Evolutionary conservation across 805 yeast species (phyloP).

Genomic region (Suhomyces pyralidae): DNA sequence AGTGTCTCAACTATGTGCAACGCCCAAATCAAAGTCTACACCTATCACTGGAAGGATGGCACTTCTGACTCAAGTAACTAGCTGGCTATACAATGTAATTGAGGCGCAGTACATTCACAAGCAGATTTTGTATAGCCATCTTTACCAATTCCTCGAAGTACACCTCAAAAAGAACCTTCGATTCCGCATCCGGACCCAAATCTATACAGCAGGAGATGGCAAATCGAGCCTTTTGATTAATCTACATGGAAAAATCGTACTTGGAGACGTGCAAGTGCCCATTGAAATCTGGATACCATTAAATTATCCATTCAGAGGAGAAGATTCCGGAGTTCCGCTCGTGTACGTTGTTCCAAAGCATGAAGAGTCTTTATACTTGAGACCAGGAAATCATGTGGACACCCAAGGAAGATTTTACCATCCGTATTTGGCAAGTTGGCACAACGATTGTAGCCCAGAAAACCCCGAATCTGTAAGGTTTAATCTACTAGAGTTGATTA

Average conservation of each 20-base stretch:
- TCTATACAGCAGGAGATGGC: conserved; percentile 53
- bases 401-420: conserved; percentile 68
- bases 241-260: conserved; percentile 55
- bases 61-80: conserved; percentile 25
- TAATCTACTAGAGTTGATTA: conserved; percentile 15
- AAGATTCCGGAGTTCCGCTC: conserved; percentile 52
- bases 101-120: conserved; percentile 57
- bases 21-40: neutral
- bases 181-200: conserved; percentile 67
- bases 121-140: conserved; percentile 61
- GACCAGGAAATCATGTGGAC: conserved; percentile 66
- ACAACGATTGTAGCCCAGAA: conserved; percentile 1
- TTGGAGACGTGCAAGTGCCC: conserved; percentile 37
- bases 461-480: conserved; percentile 13
- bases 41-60: neutral
- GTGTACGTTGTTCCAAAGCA: conserved; percentile 59
- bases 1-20: neutral
- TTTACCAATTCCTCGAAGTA: conserved; percentile 49
- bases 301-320: conserved; percentile 50
- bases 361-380: conserved; percentile 36
- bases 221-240: conserved; percentile 56
- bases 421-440: conserved; percentile 66
- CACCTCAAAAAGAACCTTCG: conserved; percentile 36
- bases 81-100: conserved; percentile 41
- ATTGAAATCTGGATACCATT: conserved; percentile 76